Base-by-base conservation (phyloP, 768 basidiomycete genomes). In the Leucocoprinus birnbaumii region DNA sequence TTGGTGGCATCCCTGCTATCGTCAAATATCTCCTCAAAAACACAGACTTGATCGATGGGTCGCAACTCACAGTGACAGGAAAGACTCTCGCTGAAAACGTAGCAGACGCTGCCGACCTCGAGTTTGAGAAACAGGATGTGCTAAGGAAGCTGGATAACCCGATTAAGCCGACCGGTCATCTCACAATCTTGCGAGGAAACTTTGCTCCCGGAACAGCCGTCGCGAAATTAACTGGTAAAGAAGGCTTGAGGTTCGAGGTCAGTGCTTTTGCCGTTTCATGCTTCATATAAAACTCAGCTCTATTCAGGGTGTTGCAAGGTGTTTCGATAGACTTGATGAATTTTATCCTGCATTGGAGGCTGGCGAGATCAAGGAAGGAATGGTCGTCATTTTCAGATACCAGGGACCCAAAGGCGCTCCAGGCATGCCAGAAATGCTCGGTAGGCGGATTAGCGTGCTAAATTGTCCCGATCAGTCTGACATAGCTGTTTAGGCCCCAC, bases 201-300 rank as follows among this genome's bases (percentile, higher is more conserved):
- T 74, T 98, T 41, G 86, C 90, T 2, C 94, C 94, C 0, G 89
- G 80, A 47, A 86, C 86, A 1, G 87, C 92, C 25, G 94, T 98
- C 18, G 91, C 93, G 14, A 98, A 98, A 71, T 74, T 97, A 58
- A 96, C 94, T 5, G 94, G 94, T 13, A 94, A 95, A 70, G 94
- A 97, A 71, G 94, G 94, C 3, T 68, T 83, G 49, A 77, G 72
- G 19, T 97, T 97, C 60, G 88, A 91, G 77, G 89, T 88, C 56
- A 48, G 40, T 41, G 2, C n/a, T n/a, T n/a, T n/a, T n/a, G n/a
- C n/a, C n/a, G n/a, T n/a, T n/a, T n/a, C n/a, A n/a, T n/a, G 25
- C 13, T 41, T 22, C 44, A 26, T 60, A 44, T 56, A 46, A 8
- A 48, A 42, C 11, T 13, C 21, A 31, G 31, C 31, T 13, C 59